These are phyloP conservation scores for Lignosus rhinocerotis DNA, from an alignment of 1,284 basidiomycete species.

Conservation along the genomic window DNA sequence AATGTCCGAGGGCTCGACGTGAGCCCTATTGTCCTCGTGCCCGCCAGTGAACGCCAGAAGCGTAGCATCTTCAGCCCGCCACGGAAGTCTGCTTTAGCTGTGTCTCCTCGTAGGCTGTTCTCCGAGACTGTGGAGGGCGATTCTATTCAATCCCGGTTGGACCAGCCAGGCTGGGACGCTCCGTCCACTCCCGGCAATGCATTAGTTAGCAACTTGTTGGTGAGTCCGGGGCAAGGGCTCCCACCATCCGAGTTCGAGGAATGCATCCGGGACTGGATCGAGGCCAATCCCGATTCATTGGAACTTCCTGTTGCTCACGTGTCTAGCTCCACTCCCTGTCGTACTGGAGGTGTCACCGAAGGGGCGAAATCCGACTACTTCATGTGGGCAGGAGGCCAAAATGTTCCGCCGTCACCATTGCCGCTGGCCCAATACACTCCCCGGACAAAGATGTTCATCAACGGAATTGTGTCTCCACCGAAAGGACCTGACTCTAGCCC, in stretches of 20 bases:
- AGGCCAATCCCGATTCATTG: background rate
- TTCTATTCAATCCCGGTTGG: conserved; percentile 9
- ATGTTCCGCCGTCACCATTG: background rate
- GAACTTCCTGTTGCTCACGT: background rate
- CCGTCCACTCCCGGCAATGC: conserved; percentile 17
- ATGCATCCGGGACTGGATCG: background rate
- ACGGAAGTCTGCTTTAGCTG: conserved; percentile 17
- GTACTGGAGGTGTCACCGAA: background rate
- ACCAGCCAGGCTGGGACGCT: conserved; percentile 8
- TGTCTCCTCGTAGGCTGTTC: conserved; percentile 33
- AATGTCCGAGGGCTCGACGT: conserved; percentile 35
- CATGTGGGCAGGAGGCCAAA: background rate
- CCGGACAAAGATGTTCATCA: conserved; percentile 14
- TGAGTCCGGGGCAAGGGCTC: conserved; percentile 2
- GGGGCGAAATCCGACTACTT: background rate
- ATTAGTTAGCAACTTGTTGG: background rate
- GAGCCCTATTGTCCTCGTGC: conserved; percentile 35
- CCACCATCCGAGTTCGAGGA: background rate
- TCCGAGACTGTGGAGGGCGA: conserved; percentile 11
- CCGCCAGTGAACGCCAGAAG: conserved; percentile 31
- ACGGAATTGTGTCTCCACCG: conserved; percentile 3
- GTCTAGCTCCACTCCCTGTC: background rate
- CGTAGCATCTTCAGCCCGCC: conserved; percentile 35
- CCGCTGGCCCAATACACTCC: conserved; percentile 1
- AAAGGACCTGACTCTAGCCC: conserved; percentile 6